Conservation (phyloP, 306 rosid genomes). For the Sesbania bispinosa region DNA sequence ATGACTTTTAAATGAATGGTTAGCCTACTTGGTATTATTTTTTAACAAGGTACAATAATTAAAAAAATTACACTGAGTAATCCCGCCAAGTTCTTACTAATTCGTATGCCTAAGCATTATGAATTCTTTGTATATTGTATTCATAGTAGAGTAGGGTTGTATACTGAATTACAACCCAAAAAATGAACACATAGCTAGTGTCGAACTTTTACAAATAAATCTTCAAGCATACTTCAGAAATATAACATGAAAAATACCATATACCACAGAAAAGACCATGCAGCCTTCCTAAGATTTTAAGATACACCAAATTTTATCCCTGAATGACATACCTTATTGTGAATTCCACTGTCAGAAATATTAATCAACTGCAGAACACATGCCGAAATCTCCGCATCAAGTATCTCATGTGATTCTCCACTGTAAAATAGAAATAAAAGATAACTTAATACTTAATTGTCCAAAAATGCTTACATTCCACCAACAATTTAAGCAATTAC, state of each 20-base stretch:
- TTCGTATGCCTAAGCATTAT: no score
- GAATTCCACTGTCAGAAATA: conserved; percentile 45
- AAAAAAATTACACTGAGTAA: no score
- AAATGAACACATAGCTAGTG: no score
- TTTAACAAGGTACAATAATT: no score
- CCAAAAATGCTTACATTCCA: background rate
- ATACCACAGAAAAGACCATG: background rate
- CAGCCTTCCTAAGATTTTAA: background rate
- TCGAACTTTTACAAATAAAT: no score
- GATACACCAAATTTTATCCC: background rate
- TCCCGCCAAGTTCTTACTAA: no score
- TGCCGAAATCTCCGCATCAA: conserved; percentile 50
- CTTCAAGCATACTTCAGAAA: no score
- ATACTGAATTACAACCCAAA: no score
- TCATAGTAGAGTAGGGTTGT: no score
- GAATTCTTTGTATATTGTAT: no score
- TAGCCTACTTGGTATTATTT: no score
- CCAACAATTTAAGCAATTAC: conserved; percentile 21
- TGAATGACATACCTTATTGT: conserved; percentile 32
- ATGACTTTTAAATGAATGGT: no score
- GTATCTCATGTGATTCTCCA: conserved; percentile 42
- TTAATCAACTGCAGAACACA: conserved; percentile 39
- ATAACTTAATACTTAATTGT: background rate
- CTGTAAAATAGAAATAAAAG: conserved; percentile 26
- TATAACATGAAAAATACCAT: background rate